phyloP scores from a whole-genome alignment of 1,284 basidiomycete genomes.

The Leccinum solheimii region DNA sequence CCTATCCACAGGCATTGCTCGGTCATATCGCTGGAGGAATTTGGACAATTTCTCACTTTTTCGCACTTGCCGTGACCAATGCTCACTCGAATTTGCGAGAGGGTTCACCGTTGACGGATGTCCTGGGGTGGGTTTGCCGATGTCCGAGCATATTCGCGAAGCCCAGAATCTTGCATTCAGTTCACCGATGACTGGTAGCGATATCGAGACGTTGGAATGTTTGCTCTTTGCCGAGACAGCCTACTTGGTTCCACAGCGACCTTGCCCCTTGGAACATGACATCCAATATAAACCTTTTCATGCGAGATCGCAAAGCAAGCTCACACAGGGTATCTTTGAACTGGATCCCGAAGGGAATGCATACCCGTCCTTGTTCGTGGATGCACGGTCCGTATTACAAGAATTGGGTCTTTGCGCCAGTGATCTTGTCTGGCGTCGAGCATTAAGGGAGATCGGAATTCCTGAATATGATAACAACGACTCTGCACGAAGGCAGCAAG shows the following conservation, averaged over 20 bases:
- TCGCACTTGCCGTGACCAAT: conserved; percentile 45
- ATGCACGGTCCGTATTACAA: conserved; percentile 45
- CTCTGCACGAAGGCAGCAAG: conserved; percentile 20
- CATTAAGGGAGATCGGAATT: conserved; percentile 39
- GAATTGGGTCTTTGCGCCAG: conserved; percentile 64
- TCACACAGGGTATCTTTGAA: conserved; percentile 39
- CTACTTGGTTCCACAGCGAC: conserved; percentile 36
- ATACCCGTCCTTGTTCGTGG: conserved; percentile 43
- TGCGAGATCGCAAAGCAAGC: conserved; percentile 29
- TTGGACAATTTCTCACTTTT: conserved; percentile 42
- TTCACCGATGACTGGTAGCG: conserved; percentile 29
- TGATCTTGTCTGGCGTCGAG: conserved; percentile 63
- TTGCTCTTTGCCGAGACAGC: conserved; percentile 39
- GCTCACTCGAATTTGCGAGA: conserved; percentile 29
- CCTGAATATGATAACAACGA: conserved; percentile 38
- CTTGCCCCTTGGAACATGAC: conserved; percentile 38
- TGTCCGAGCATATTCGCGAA: conserved; percentile 36
- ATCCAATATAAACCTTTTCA: conserved; percentile 37
- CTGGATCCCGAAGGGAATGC: conserved; percentile 42
- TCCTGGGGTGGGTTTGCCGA: conserved; percentile 48
- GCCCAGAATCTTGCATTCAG: conserved; percentile 49
- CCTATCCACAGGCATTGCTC: conserved; percentile 29
- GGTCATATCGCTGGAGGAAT: conserved; percentile 32
- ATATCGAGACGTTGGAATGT: conserved; percentile 42
- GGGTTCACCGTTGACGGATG: conserved; percentile 38